These are phyloP conservation scores for Acaromyces ingoldii DNA, from an alignment of 1,284 basidiomycete genomes.

Conservation along the genomic window DNA sequence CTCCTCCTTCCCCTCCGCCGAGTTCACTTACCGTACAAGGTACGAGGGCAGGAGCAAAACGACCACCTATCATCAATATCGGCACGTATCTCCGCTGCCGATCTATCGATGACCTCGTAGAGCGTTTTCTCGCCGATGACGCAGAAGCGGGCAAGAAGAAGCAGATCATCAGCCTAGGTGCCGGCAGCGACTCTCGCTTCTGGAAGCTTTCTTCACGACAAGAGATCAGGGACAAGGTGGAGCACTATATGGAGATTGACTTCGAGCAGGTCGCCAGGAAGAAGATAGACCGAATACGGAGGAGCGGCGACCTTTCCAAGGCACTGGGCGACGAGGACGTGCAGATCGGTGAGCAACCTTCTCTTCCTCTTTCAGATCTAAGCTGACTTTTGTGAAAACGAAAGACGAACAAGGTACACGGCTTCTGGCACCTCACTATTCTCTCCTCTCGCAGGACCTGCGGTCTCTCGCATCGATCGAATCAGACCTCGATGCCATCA, in stretches of 20 bases:
- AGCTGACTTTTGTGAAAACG: too few relatives aligned
- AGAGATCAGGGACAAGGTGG: constrained; percentile 20
- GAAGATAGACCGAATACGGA: constrained; percentile 76
- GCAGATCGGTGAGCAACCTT: not conserved
- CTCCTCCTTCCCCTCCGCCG: too few relatives aligned
- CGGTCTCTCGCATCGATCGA: constrained; percentile 6
- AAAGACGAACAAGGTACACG: too few relatives aligned
- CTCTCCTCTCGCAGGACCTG: constrained; percentile 5
- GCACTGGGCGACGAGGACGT: not conserved
- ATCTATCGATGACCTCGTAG: constrained; percentile 73
- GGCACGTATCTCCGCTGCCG: constrained; percentile 82
- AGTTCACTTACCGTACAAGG: not conserved
- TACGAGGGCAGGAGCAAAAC: constrained; percentile 16
- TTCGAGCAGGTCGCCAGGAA: constrained; percentile 75
- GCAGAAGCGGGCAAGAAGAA: constrained; percentile 52
- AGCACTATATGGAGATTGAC: constrained; percentile 79
- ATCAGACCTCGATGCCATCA: constrained; percentile 10
- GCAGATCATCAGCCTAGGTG: constrained; percentile 83
- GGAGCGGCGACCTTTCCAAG: constrained; percentile 31
- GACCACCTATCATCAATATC: constrained; percentile 82
- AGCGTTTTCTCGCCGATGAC: constrained; percentile 63
- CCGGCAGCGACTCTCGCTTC: constrained; percentile 87
- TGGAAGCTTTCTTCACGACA: constrained; percentile 69
- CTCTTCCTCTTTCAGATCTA: too few relatives aligned
- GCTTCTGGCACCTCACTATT: not conserved